Conservation (phyloP, 805 yeast genomes). For the Sugiyamaella qingdaonensis region DNA sequence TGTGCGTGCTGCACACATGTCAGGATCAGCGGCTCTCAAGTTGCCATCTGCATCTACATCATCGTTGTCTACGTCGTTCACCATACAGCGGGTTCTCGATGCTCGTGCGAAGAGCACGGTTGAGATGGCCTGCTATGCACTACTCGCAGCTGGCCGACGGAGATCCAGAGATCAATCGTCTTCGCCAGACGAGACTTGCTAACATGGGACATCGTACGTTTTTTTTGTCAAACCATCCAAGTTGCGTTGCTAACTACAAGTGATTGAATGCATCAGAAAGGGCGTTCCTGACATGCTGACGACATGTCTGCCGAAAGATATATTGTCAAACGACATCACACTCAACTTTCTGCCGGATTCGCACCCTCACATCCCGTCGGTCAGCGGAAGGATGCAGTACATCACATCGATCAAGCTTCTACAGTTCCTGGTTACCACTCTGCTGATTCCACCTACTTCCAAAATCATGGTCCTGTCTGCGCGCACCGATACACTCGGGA, state of each 20-base stretch:
- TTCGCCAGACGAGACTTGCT: constrained; percentile 26
- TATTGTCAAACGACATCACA: constrained; percentile 28
- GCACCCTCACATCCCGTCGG: constrained; percentile 24
- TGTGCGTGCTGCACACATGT: not conserved
- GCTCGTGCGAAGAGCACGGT: constrained; percentile 1
- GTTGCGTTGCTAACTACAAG: not conserved
- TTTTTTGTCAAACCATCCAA: not conserved
- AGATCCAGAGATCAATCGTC: constrained; percentile 4
- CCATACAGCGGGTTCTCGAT: not conserved
- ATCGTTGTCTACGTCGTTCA: no score
- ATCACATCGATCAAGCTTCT: constrained; percentile 26
- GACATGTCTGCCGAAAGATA: constrained; percentile 22
- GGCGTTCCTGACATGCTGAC: constrained; percentile 28
- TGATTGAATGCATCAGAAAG: constrained; percentile 24
- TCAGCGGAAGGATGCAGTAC: constrained; percentile 29
- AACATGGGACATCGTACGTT: constrained; percentile 27
- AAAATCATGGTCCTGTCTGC: constrained; percentile 24
- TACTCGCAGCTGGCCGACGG: not conserved
- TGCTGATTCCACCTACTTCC: constrained; percentile 29
- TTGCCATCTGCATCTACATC: not conserved
- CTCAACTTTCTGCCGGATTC: constrained; percentile 30
- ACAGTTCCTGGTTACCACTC: constrained; percentile 26
- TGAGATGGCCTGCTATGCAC: not conserved
- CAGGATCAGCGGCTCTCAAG: not conserved
- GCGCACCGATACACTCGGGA: constrained; percentile 5